A percentile compares a stretch with the other conserved stretches of the same genome.
Conservation (phyloP, 2,329 filamentous ascomycete genomes). For the Fusarium pseudonygamai region DNA sequence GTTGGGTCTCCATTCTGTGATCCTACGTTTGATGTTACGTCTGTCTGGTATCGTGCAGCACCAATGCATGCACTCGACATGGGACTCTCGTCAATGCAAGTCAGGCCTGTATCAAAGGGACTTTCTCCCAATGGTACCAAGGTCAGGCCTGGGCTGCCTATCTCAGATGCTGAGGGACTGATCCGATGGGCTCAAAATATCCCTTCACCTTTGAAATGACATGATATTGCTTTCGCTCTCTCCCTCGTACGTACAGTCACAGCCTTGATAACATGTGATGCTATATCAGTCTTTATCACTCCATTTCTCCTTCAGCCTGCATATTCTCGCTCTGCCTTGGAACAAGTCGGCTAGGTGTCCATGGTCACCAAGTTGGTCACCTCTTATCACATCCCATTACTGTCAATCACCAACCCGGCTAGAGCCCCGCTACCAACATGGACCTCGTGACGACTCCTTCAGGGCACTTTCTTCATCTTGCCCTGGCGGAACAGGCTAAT, state of each 20-base stretch:
- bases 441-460: conserved; percentile 39
- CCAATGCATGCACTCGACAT: conserved; percentile 32
- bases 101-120: conserved; percentile 17
- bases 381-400: conserved; percentile 33
- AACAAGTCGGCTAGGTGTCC: conserved; percentile 20
- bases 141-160: conserved; percentile 20
- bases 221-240: conserved; percentile 17
- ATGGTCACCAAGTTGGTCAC: conserved; percentile 29
- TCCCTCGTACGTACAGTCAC: conserved; percentile 1
- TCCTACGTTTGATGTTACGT: conserved; percentile 16
- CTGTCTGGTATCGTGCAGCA: conserved; percentile 20
- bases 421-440: conserved; percentile 35
- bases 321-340: conserved; percentile 13
- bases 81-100: conserved; percentile 26
- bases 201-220: conserved; percentile 15
- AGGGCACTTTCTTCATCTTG: conserved; percentile 26
- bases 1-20: conserved; percentile 18
- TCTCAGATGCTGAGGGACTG: conserved; percentile 30
- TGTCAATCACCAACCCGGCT: conserved; percentile 26
- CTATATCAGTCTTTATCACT: conserved; percentile 14
- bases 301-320: conserved; percentile 8
- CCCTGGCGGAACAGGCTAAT: conserved; percentile 33
- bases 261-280: conserved; percentile 21
- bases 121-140: conserved; percentile 3
- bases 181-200: conserved; percentile 32